Conservation (phyloP, 2,329 filamentous ascomycete species). For the Ophiocordyceps camponoti-leonardi region DNA sequence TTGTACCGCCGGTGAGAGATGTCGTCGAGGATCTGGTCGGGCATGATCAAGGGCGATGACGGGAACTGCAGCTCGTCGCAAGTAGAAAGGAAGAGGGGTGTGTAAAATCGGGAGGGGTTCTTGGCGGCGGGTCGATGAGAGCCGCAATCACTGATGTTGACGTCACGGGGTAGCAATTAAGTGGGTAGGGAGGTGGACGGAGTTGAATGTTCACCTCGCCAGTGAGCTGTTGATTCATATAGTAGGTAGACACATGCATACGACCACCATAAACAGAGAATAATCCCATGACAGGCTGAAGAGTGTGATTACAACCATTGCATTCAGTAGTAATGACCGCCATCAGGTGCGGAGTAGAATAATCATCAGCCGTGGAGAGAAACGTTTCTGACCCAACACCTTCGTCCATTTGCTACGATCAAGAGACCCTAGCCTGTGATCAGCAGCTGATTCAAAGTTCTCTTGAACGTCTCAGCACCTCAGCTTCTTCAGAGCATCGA, state of each 20-base stretch:
- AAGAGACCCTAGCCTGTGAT: too few species aligned
- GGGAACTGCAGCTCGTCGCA: neutral
- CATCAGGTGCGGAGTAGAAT: too few species aligned
- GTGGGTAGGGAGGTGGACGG: neutral
- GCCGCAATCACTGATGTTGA: neutral
- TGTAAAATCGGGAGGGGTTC: neutral
- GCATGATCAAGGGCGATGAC: constrained; percentile 30
- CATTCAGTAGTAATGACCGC: too few species aligned
- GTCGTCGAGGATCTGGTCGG: constrained; percentile 69
- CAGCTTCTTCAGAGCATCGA: neutral
- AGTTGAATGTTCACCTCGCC: neutral
- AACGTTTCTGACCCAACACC: too few species aligned
- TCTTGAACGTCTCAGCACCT: too few species aligned
- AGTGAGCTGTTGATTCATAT: neutral
- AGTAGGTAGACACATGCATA: too few species aligned
- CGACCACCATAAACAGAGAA: too few species aligned
- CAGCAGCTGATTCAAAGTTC: too few species aligned
- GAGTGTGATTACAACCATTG: too few species aligned
- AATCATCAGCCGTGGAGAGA: too few species aligned
- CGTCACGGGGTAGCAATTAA: neutral
- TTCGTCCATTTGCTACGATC: too few species aligned
- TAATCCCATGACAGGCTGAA: too few species aligned
- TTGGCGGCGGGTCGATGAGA: neutral
- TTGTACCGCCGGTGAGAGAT: constrained; percentile 95
- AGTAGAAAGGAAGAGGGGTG: neutral